phyloP scores from a whole-genome alignment of 2,329 filamentous ascomycete species.

The Botryosphaeria agaves region DNA sequence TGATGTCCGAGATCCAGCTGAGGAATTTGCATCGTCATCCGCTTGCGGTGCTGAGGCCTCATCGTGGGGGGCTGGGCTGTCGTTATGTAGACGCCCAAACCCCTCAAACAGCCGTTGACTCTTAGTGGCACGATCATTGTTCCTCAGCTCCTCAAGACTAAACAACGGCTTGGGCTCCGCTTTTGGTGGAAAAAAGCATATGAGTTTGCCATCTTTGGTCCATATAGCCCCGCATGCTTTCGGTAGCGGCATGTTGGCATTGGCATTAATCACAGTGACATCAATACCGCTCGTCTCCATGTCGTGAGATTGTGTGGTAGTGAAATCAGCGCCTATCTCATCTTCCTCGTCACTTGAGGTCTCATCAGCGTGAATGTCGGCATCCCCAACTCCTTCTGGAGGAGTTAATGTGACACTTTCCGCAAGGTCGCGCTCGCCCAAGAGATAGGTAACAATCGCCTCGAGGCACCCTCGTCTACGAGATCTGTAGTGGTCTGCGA shows the following conservation, averaged over 20 bases:
- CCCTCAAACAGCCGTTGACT: slow-evolving; percentile 42
- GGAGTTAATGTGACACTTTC: slow-evolving; percentile 34
- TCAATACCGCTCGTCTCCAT: slow-evolving; percentile 32
- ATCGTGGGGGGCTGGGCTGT: slow-evolving; percentile 27
- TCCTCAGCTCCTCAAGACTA: slow-evolving; percentile 28
- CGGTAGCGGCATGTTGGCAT: slow-evolving; percentile 45
- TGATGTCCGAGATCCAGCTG: no score
- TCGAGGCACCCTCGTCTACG: slow-evolving; percentile 40
- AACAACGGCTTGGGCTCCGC: slow-evolving; percentile 31
- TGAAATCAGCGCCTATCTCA: slow-evolving; percentile 17
- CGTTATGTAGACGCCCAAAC: slow-evolving; percentile 40
- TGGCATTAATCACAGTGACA: slow-evolving; percentile 37
- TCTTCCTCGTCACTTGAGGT: slow-evolving; percentile 48
- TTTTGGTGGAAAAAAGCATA: slow-evolving; percentile 39
- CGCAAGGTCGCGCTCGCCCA: slow-evolving; percentile 40
- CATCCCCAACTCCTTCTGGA: slow-evolving; percentile 38
- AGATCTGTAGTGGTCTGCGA: slow-evolving; percentile 35
- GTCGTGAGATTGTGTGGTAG: slow-evolving; percentile 22
- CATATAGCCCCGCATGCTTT: slow-evolving; percentile 41
- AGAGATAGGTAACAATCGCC: slow-evolving; percentile 40
- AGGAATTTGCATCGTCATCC: slow-evolving; percentile 7
- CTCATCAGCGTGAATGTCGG: slow-evolving; percentile 29
- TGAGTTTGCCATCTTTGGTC: slow-evolving; percentile 36
- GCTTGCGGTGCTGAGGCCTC: slow-evolving; percentile 14
- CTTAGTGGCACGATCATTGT: slow-evolving; percentile 26